Conservation (phyloP, 306 rosid genomes). For the Acacia acuminata region DNA sequence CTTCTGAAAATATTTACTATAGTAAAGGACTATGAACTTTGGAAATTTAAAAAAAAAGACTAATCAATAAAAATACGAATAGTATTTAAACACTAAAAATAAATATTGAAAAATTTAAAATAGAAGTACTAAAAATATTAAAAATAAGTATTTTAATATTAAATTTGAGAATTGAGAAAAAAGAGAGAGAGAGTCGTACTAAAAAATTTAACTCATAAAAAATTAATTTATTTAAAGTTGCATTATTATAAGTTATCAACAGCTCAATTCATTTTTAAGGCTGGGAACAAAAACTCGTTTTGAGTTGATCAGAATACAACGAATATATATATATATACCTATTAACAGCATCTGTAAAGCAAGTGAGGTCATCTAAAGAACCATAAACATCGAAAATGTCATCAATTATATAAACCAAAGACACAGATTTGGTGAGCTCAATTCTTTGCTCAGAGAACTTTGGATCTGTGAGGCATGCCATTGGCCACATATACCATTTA, state of each 20-base stretch:
- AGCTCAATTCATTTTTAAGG: neutral
- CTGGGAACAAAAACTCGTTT: no score
- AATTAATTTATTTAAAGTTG: neutral
- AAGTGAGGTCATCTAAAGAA: neutral
- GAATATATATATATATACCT: neutral
- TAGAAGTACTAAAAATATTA: no score
- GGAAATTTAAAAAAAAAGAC: neutral
- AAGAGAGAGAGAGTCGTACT: no score
- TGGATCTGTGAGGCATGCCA: slow-evolving; percentile 43
- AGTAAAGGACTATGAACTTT: no score
- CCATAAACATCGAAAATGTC: neutral
- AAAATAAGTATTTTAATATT: no score
- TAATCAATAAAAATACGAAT: no score
- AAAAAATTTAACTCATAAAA: no score
- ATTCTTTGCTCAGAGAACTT: slow-evolving; percentile 38
- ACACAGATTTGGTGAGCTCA: slow-evolving; percentile 13
- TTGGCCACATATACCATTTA: slow-evolving; percentile 51
- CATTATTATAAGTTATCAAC: neutral
- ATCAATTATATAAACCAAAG: neutral
- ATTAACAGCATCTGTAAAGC: neutral
- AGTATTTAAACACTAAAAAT: no score
- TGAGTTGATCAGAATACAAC: neutral
- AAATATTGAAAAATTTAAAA: no score
- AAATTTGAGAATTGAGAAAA: neutral
- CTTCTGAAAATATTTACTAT: neutral